A percentile compares a stretch with the other conserved stretches of the same genome.
Conservation (phyloP, 1,284 basidiomycete genomes). For the Tremellales sp. region DNA sequence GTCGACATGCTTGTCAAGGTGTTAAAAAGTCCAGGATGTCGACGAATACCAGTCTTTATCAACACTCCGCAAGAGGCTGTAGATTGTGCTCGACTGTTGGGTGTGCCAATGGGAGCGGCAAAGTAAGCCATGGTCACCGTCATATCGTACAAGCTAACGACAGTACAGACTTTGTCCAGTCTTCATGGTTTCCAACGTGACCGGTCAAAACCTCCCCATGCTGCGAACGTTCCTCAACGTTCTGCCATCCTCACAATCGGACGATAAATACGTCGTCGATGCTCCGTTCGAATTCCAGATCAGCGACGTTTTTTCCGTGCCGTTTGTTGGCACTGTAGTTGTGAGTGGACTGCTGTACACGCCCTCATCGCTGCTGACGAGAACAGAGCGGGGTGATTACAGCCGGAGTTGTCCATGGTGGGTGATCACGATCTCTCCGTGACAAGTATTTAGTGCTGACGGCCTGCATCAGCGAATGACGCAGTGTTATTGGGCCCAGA, state of each 20-base stretch:
- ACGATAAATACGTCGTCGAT: conserved; percentile 73
- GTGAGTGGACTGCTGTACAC: conserved; percentile 18
- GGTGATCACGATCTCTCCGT: conserved; percentile 14
- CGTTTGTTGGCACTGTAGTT: conserved; percentile 92
- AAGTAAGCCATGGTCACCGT: conserved; percentile 9
- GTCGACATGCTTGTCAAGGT: conserved; percentile 91
- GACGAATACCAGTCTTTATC: conserved; percentile 48
- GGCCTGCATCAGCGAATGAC: conserved; percentile 59
- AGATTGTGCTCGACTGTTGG: conserved; percentile 59
- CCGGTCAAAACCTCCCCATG: conserved; percentile 74
- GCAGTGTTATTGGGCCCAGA: conserved; percentile 85
- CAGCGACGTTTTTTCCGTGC: conserved; percentile 65
- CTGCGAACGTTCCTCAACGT: conserved; percentile 81
- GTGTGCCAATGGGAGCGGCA: conserved; percentile 56
- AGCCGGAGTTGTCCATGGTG: conserved; percentile 62
- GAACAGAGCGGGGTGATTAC: conserved; percentile 76
- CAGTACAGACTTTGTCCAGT: conserved; percentile 74
- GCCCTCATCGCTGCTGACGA: neutral
- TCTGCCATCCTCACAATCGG: conserved; percentile 73
- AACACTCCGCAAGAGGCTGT: conserved; percentile 63
- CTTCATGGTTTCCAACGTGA: conserved; percentile 92
- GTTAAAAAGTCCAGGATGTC: conserved; percentile 86
- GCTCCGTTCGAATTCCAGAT: conserved; percentile 75
- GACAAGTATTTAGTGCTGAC: conserved; percentile 4
- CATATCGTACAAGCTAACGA: neutral